phyloP scores from a whole-genome alignment of 495 filamentous ascomycete species.

The Trypethelium eluteriae region DNA sequence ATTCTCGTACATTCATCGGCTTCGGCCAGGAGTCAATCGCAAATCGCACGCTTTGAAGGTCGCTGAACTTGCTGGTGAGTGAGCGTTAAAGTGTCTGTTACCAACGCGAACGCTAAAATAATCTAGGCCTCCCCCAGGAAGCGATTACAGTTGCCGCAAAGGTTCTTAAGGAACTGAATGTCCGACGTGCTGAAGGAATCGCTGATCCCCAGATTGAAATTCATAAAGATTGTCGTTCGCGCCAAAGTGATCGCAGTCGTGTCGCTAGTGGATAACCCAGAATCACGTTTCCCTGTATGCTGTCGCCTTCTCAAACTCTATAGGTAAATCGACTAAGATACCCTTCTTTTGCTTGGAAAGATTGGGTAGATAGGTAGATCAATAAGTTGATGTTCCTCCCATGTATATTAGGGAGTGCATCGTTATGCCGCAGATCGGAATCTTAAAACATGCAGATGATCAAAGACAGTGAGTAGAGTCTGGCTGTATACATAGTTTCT shows the following conservation, averaged over 20 bases:
- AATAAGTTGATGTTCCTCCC: no score
- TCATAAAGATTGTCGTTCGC: not conserved
- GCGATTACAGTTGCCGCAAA: constrained; percentile 37
- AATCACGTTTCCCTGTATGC: not conserved
- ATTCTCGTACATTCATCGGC: constrained; percentile 80
- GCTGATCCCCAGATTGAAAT: no score
- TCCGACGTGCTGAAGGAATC: no score
- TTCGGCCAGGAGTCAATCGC: constrained; percentile 75
- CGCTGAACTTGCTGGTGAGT: constrained; percentile 66
- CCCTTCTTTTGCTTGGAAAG: no score
- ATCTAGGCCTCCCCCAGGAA: constrained; percentile 36
- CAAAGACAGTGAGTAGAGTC: no score
- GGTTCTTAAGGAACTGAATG: constrained; percentile 27
- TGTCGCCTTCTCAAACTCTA: not conserved
- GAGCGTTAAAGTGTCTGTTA: not conserved
- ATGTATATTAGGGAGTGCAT: no score
- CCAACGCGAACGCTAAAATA: not conserved
- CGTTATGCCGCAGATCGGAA: no score
- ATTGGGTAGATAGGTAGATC: no score
- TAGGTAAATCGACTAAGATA: no score
- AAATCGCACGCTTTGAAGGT: constrained; percentile 88
- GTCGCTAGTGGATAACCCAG: not conserved
- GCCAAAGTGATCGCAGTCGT: not conserved
- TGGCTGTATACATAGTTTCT: no score
- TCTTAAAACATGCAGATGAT: no score